phyloP scores from a whole-genome alignment of 2,329 filamentous ascomycete genomes.

The Herpotrichia juniperi region DNA sequence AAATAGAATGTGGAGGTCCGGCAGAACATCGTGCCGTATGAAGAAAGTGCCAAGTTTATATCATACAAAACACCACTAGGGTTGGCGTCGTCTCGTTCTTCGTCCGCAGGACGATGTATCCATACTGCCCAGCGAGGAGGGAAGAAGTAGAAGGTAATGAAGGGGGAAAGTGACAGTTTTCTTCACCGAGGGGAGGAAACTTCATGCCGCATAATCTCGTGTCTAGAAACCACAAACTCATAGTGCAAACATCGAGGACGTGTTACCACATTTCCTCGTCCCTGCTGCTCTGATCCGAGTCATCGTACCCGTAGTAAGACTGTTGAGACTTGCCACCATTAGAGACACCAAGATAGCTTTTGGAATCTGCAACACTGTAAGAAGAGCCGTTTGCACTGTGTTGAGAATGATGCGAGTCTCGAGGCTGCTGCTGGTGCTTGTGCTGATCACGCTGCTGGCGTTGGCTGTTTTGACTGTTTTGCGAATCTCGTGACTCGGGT shows the following conservation, averaged over 20 bases:
- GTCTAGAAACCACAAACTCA: neutral
- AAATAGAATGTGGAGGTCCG: neutral
- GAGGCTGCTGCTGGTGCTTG: conserved; percentile 18
- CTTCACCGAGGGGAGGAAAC: too few relatives aligned
- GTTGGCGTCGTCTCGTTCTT: neutral
- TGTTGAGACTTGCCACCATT: conserved; percentile 18
- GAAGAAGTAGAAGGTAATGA: too few relatives aligned
- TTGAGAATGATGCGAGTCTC: conserved; percentile 40
- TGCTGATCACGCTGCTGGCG: conserved; percentile 3
- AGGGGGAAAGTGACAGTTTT: too few relatives aligned
- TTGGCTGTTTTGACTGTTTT: conserved; percentile 11
- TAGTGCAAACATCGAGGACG: neutral
- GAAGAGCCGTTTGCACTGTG: conserved; percentile 35
- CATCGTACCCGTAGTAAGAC: conserved; percentile 33
- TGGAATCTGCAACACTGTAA: conserved; percentile 45
- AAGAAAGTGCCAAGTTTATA: conserved; percentile 1
- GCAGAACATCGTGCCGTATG: neutral
- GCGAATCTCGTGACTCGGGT: conserved; percentile 12
- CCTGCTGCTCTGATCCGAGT: conserved; percentile 35
- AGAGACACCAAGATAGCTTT: conserved; percentile 42
- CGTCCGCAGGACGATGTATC: too few relatives aligned
- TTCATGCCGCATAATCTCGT: too few relatives aligned
- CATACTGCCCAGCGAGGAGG: too few relatives aligned
- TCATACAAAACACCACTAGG: neutral
- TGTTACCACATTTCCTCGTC: conserved; percentile 48